phyloP scores from a whole-genome alignment of 306 rosid species.

The Castanospermum australe region DNA sequence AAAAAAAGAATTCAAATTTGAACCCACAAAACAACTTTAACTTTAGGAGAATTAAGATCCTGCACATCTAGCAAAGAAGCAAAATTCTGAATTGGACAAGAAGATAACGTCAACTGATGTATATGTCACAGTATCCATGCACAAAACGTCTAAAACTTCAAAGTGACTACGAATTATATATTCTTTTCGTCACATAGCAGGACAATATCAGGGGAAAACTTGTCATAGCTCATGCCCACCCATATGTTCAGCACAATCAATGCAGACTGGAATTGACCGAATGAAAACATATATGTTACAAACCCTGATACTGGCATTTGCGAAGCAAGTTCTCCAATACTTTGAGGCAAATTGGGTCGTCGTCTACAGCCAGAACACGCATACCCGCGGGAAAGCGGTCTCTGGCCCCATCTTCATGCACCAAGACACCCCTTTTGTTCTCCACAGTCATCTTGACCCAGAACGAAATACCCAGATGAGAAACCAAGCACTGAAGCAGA shows the following conservation, averaged over 20 bases:
- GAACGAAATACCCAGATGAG: conserved; percentile 29
- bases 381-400: conserved; percentile 84
- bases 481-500: conserved; percentile 6
- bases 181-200: background rate
- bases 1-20: background rate
- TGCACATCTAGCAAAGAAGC: background rate
- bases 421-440: conserved; percentile 41
- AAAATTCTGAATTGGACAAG: background rate
- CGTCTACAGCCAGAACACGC: conserved; percentile 96
- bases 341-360: conserved; percentile 82
- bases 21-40: conserved; percentile 9
- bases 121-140: background rate
- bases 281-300: conserved; percentile 11
- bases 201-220: background rate
- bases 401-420: conserved; percentile 25
- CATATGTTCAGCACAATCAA: background rate
- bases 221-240: background rate
- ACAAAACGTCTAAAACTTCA: background rate
- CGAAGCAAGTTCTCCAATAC: conserved; percentile 72
- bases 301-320: conserved; percentile 87
- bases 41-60: background rate
- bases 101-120: background rate
- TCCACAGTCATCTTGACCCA: conserved; percentile 56
- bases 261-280: background rate
- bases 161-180: background rate